Conservation (phyloP, 257 asterid genomes). For the Haberlea rhodopensis region DNA sequence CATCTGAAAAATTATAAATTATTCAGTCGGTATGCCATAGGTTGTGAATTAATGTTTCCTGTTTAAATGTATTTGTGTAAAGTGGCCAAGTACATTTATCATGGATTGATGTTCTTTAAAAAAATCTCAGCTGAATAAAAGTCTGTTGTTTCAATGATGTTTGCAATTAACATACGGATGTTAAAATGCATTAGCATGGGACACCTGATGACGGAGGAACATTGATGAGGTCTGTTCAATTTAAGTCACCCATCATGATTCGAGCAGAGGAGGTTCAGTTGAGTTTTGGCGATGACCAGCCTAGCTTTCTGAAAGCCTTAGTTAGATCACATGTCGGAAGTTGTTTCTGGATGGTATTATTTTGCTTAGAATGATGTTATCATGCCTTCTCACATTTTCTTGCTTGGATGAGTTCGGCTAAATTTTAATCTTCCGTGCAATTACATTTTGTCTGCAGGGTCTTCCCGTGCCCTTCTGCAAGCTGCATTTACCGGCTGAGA, state of each 20-base stretch:
- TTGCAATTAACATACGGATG: conserved; percentile 23
- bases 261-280: conserved; percentile 84
- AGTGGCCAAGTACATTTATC: conserved; percentile 2
- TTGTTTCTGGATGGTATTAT: conserved; percentile 94
- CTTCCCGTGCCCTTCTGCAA: conserved; percentile 89
- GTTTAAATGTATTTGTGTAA: conserved; percentile 3
- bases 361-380: conserved; percentile 23
- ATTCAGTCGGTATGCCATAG: not conserved
- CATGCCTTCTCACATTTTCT: not conserved
- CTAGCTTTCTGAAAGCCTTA: conserved; percentile 55
- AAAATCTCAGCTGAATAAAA: not conserved
- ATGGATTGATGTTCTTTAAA: conserved; percentile 14
- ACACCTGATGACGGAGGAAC: conserved; percentile 36
- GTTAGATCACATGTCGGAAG: conserved; percentile 92
- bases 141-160: conserved; percentile 15
- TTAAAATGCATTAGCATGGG: conserved; percentile 48
- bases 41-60: conserved; percentile 11
- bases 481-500: conserved; percentile 58
- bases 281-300: conserved; percentile 62
- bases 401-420: conserved; percentile 4
- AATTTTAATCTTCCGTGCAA: conserved; percentile 17
- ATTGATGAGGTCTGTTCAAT: conserved; percentile 45
- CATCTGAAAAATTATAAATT: conserved; percentile 18
- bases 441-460: conserved; percentile 54
- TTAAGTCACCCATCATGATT: conserved; percentile 64